A percentile compares a stretch with the other conserved stretches of the same genome.
phyloP scores from a whole-genome alignment of 176 grass and related monocot species.

The Phoenix dactylifera region DNA sequence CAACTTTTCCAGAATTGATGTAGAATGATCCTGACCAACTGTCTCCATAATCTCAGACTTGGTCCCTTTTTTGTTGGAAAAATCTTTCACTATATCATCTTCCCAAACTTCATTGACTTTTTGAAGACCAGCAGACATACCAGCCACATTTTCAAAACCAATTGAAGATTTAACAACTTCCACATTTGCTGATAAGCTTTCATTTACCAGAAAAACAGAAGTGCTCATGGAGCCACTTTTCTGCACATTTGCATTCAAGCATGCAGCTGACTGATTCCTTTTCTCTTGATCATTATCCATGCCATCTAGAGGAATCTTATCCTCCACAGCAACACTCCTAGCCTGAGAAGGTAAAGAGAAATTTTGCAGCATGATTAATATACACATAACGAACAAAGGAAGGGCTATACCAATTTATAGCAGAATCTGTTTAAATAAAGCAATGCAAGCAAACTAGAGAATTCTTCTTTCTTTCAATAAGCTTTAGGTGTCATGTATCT shows the following conservation, averaged over 20 bases:
- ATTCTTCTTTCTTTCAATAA: too few relatives aligned
- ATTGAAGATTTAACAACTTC: constrained; percentile 3
- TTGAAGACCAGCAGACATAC: constrained; percentile 23
- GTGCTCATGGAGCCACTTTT: constrained; percentile 29
- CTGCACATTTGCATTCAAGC: constrained; percentile 8
- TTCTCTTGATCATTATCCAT: constrained; percentile 27
- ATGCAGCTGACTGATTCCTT: constrained; percentile 22
- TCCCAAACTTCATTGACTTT: constrained; percentile 40
- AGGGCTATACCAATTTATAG: too few relatives aligned
- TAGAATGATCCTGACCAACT: constrained; percentile 37
- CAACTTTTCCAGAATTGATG: constrained; percentile 85
- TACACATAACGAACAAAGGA: too few relatives aligned
- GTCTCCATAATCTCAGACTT: constrained; percentile 27
- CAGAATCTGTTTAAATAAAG: too few relatives aligned
- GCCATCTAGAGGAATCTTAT: constrained; percentile 13
- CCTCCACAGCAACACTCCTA: constrained; percentile 20
- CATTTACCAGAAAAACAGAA: constrained; percentile 21
- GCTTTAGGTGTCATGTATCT: too few relatives aligned
- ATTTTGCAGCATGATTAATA: neutral
- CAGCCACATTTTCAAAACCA: constrained; percentile 18
- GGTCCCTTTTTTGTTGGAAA: constrained; percentile 40
- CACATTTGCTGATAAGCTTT: constrained; percentile 13
- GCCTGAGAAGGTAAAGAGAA: constrained; percentile 25
- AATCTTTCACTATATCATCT: constrained; percentile 42
- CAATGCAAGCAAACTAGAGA: too few relatives aligned